These are phyloP conservation scores for Collybiopsis confluens DNA, from an alignment of 768 basidiomycete species.

Conservation along the genomic window DNA sequence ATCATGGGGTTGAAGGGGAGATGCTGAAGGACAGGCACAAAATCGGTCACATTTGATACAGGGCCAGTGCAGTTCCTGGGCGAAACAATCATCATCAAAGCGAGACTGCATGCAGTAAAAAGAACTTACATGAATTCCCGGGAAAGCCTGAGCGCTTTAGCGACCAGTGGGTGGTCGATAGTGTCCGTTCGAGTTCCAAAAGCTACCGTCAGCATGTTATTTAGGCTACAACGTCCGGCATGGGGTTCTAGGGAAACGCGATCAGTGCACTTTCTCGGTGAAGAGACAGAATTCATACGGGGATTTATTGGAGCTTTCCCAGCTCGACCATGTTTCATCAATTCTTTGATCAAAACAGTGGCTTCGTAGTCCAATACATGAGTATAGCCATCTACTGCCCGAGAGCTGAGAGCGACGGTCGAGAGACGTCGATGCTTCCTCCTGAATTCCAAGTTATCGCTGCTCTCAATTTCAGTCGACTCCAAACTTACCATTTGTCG, in stretches of 20 bases:
- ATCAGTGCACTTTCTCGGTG: slow-evolving; percentile 6
- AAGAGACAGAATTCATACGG: slow-evolving; percentile 19
- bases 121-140: slow-evolving; percentile 25
- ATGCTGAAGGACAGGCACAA: slow-evolving; percentile 35
- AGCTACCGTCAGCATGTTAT: slow-evolving; percentile 20
- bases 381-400: slow-evolving; percentile 14
- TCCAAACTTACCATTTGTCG: slow-evolving; percentile 26
- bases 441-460: too few species aligned
- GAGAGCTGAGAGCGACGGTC: slow-evolving; percentile 13
- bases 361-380: slow-evolving; percentile 17
- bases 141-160: slow-evolving; percentile 13
- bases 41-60: slow-evolving; percentile 41
- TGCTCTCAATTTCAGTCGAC: too few species aligned
- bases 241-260: too few species aligned
- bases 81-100: background rate
- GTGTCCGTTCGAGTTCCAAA: slow-evolving; percentile 19
- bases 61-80: slow-evolving; percentile 27
- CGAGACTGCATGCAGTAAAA: slow-evolving; percentile 10
- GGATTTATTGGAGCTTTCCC: slow-evolving; percentile 18
- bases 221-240: background rate
- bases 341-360: slow-evolving; percentile 12
- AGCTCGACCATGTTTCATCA: slow-evolving; percentile 10
- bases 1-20: slow-evolving; percentile 34
- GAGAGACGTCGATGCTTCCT: slow-evolving; percentile 21
- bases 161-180: slow-evolving; percentile 17